phyloP scores from a whole-genome alignment of 306 rosid species.

The Rosa lucieae region DNA sequence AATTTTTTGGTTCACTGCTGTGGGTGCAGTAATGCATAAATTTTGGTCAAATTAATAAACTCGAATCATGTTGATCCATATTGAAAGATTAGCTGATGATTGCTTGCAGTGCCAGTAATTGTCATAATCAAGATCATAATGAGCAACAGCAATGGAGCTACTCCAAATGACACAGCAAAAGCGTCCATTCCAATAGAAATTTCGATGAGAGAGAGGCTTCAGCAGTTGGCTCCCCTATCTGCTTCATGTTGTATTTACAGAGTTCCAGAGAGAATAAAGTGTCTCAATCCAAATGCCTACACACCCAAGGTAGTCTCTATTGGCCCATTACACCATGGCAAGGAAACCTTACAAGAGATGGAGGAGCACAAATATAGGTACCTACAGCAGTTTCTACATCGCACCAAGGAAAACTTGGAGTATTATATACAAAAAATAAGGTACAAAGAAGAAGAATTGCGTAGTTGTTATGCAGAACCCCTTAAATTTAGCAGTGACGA shows the following conservation, averaged over 20 bases:
- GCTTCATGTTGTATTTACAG: conserved; percentile 14
- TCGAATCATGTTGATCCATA: neutral
- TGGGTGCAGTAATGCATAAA: too few relatives aligned
- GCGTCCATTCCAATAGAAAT: neutral
- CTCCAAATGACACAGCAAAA: neutral
- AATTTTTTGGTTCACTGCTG: too few relatives aligned
- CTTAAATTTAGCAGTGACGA: neutral
- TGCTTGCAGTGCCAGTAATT: neutral
- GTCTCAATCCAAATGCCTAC: conserved; percentile 14
- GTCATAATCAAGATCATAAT: neutral
- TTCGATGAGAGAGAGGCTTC: neutral
- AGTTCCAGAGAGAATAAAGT: conserved; percentile 7
- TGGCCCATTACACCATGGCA: conserved; percentile 32
- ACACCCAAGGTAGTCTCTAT: conserved; percentile 27
- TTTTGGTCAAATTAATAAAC: too few relatives aligned
- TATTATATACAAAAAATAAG: neutral
- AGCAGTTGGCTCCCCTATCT: neutral
- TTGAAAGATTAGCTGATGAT: neutral
- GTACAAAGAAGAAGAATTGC: neutral
- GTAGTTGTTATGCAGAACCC: conserved; percentile 6
- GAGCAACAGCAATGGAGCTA: neutral
- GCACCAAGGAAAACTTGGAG: neutral
- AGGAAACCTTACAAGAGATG: conserved; percentile 12
- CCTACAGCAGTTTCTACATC: neutral
- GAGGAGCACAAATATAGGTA: conserved; percentile 28